phyloP scores from a whole-genome alignment of 2,329 filamentous ascomycete species.

The Beauveria medogensis region DNA sequence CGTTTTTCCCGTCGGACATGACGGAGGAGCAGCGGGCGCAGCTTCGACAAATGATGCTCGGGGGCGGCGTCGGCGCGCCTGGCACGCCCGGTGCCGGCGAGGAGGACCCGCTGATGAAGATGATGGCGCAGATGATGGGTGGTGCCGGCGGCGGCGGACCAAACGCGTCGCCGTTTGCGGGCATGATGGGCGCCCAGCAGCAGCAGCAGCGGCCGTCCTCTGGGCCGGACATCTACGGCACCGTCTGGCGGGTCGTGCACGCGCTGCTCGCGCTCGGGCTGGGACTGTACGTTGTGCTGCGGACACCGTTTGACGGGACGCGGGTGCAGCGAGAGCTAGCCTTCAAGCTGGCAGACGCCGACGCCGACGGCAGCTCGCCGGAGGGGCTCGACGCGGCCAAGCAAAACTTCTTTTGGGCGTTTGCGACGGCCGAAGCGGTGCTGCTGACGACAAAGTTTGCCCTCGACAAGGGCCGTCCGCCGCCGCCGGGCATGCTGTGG shows the following conservation, averaged over 20 bases:
- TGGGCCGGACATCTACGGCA: constrained; percentile 28
- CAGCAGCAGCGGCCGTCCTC: constrained; percentile 27
- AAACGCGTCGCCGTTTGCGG: constrained; percentile 26
- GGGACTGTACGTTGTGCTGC: constrained; percentile 61
- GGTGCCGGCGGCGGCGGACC: constrained; percentile 25
- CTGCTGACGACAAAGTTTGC: constrained; percentile 65
- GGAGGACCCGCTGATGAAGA: constrained; percentile 38
- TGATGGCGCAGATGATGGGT: constrained; percentile 66
- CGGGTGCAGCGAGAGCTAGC: constrained; percentile 49
- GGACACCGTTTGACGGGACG: constrained; percentile 61
- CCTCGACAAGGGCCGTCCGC: constrained; percentile 52
- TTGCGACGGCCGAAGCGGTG: constrained; percentile 67
- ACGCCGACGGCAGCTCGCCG: not conserved
- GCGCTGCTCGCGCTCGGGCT: constrained; percentile 62
- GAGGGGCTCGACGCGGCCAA: constrained; percentile 24
- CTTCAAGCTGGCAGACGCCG: constrained; percentile 11
- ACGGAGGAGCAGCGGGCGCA: constrained; percentile 55
- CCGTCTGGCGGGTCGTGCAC: constrained; percentile 66
- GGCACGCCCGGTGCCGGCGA: constrained; percentile 14
- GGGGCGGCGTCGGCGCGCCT: constrained; percentile 34
- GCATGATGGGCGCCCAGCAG: constrained; percentile 32
- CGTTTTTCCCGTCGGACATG: constrained; percentile 23
- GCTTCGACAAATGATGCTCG: constrained; percentile 57
- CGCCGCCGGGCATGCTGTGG: constrained; percentile 54
- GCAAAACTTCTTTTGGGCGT: constrained; percentile 63